Base-by-base conservation (phyloP, 441 rosid genomes). In the Iberis amara region DNA sequence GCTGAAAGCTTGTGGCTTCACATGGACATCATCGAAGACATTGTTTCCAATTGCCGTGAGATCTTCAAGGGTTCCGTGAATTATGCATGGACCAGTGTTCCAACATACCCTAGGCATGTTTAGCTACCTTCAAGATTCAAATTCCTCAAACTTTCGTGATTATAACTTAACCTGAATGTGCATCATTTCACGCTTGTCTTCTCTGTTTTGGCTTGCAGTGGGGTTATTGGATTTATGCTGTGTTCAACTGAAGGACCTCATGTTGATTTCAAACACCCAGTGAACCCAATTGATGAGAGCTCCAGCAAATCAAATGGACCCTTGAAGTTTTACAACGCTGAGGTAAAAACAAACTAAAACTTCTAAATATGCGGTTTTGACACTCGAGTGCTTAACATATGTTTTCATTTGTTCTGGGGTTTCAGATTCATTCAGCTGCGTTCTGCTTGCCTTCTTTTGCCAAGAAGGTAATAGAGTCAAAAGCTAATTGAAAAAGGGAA, bases 141-240 rank as follows among this genome's bases (percentile, higher is more conserved):
- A 2, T 7, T 21, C 31, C 9, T 41, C 39, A 4, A 18, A 9
- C 32, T 40, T 18, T 4, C 0, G 13, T 42, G 7, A 23, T 14
- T 6, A 32, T 6, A 38, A 12, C 11, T 11, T 30, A 31, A 44
- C 18, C 41, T 57, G 23, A 56, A 39, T 18, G 28, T 45, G 15
- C 12, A 7, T 39, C 27, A 8, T 47, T 21, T 58, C 11, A 23
- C 9, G 30, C 30, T 26, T 26, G 4, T 0, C 1, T 40, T 40
- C 23, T 24, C 4, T 6, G 57, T 62, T 18, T 18, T 18, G 3
- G 3, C 21, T 18, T 26, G 52, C 82, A 81, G 88, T 61, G 96
- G 96, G 23, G 82, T 79, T 40, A 82, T 80, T 14, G 90, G 96
- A 40, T 82, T 77, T 77, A 70, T 87, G 85, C 88, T 87, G 24